These are phyloP conservation scores for Backusella tarrabulga DNA, from an alignment of 192 early-diverging fungal genomes.

Conservation along the genomic window DNA sequence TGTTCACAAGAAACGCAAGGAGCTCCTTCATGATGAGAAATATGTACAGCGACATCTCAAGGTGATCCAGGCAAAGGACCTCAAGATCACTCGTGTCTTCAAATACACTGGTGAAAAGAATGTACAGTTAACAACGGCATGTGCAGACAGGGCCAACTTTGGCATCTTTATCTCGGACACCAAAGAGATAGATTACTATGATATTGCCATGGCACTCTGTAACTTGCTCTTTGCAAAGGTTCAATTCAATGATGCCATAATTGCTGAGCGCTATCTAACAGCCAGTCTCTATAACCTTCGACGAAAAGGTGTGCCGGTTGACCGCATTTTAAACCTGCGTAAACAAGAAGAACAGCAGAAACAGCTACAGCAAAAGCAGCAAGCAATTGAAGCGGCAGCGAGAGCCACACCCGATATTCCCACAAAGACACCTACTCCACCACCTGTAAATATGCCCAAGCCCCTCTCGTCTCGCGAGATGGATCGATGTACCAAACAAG, in stretches of 20 bases:
- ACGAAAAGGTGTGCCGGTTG: constrained; percentile 64
- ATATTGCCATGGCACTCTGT: constrained; percentile 72
- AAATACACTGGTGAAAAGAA: constrained; percentile 31
- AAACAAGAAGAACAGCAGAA: constrained; percentile 25
- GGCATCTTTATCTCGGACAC: constrained; percentile 38
- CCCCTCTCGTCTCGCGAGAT: constrained; percentile 12
- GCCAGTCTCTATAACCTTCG: constrained; percentile 65
- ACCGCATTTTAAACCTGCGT: constrained; percentile 52
- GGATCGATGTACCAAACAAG: constrained; percentile 33
- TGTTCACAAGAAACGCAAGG: constrained; percentile 51
- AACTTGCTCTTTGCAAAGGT: constrained; percentile 63
- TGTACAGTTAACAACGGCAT: constrained; percentile 62
- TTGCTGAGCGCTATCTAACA: constrained; percentile 72
- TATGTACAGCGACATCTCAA: constrained; percentile 59
- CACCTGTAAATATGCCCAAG: constrained; percentile 19
- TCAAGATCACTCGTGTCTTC: constrained; percentile 56
- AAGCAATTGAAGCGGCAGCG: neutral
- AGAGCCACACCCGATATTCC: constrained; percentile 13
- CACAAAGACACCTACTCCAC: constrained; percentile 2
- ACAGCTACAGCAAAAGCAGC: neutral
- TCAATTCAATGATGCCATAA: constrained; percentile 75
- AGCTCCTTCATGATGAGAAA: constrained; percentile 48
- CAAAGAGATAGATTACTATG: constrained; percentile 74
- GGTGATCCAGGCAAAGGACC: constrained; percentile 57
- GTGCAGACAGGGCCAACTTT: constrained; percentile 45